Evolutionary conservation across 179 eudicot species (phyloP).

Genomic region (Silene vulgaris): DNA sequence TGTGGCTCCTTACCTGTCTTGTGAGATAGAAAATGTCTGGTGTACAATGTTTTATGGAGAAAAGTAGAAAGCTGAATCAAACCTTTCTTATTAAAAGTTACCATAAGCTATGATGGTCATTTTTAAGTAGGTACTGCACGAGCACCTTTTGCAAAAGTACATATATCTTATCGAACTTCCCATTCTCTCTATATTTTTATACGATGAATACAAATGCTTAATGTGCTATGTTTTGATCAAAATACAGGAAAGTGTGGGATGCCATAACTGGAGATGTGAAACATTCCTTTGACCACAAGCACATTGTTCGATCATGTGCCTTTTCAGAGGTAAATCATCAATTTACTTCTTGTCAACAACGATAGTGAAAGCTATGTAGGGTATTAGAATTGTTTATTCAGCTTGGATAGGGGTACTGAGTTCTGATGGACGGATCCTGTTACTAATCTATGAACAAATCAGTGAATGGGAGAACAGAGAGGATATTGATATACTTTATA

Average conservation of each 20-base stretch:
- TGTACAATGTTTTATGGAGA: no score
- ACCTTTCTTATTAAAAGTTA: background rate
- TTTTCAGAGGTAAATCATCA: slow-evolving; percentile 63
- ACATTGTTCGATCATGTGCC: slow-evolving; percentile 91
- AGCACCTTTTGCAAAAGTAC: background rate
- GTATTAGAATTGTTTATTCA: background rate
- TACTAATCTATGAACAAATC: background rate
- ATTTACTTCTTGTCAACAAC: background rate
- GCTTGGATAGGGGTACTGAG: background rate
- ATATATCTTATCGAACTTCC: background rate
- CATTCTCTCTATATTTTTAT: background rate
- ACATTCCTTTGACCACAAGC: slow-evolving; percentile 96
- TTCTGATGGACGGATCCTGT: no score
- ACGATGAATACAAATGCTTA: background rate
- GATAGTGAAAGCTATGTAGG: background rate
- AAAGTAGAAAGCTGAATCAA: background rate
- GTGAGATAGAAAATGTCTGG: no score
- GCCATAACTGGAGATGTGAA: slow-evolving; percentile 87
- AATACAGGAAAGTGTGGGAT: slow-evolving; percentile 91
- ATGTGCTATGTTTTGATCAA: slow-evolving; percentile 7
- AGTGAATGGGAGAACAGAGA: background rate
- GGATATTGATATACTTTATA: background rate
- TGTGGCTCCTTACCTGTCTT: no score
- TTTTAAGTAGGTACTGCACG: background rate
- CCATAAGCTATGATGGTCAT: background rate